Evolutionary conservation across 1,284 basidiomycete species (phyloP), one percentile per base, ranked within the genome.

Genomic region (Malassezia equina): DNA sequence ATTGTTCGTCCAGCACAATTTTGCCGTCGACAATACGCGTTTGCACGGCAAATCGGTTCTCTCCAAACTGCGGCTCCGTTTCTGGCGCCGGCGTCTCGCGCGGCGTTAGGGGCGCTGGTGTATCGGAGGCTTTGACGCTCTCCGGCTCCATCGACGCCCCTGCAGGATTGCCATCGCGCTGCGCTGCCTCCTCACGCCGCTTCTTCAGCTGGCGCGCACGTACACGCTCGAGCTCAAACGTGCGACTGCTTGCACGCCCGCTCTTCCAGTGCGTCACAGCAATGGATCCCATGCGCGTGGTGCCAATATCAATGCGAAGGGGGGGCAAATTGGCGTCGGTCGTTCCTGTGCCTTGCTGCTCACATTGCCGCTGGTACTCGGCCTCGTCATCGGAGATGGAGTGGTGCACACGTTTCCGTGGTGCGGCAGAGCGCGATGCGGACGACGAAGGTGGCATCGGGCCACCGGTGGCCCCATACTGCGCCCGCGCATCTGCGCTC

Each of bases 1-100:
- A 67, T n/a, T 64, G 60, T 31, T 76, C 75, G 52, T 76, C 75
- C 27, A 76, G 50, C n/a, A 75, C 71, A 46, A 76, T 69, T 50
- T 74, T 67, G 45, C 75, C 75, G 55, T 76, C 71, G 11, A 73
- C 75, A 33, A 76, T 66, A 44, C 72, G 63, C 13, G 73, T 71
- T 42, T 75, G 72, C 9, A 72, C 68, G 2, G 69, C 74, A 45
- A 68, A 67, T 11, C 65, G 59, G 36, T 67, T 71, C 53, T 72
- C 69, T 40, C 59, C 56, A 48, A 69, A 66, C 3, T 64, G 59
- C 17, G 62, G 58, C 29, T 66, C 62, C 12, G 59, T 59, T 8
- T 42, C 60, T 1, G 57, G 55, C 25, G 36, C 31, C 32, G 51
- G 44, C 41, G 47, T 25, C 27, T 54, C 48, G 43, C 53, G 29